Evolutionary conservation across 73 alveolate species (phyloP).

Genomic region (Paramecium bursaria): DNA sequence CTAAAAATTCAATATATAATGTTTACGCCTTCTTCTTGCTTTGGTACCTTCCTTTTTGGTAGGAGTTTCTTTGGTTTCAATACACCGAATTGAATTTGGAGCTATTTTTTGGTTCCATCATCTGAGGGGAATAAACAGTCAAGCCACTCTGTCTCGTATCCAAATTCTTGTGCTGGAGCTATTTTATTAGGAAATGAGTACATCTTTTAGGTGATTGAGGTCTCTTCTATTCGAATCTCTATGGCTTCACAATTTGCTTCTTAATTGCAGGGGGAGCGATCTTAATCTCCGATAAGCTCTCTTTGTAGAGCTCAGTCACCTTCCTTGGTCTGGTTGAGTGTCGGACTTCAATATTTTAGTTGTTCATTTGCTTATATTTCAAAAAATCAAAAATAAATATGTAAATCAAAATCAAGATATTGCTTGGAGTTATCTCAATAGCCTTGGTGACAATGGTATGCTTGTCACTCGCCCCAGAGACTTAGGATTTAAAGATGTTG

Average conservation of each 20-base stretch:
- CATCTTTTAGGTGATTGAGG: constrained; percentile 7
- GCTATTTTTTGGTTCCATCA: constrained; percentile 20
- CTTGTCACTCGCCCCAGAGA: too few relatives aligned
- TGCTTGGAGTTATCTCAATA: too few relatives aligned
- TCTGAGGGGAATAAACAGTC: constrained; percentile 43
- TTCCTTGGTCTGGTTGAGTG: constrained; percentile 42
- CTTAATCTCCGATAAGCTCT: constrained; percentile 20
- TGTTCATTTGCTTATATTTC: too few relatives aligned
- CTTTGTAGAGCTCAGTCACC: constrained; percentile 37
- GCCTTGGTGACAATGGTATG: too few relatives aligned
- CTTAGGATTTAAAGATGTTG: too few relatives aligned
- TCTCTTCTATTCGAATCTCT: constrained; percentile 9
- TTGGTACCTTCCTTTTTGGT: not conserved
- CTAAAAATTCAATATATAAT: not conserved
- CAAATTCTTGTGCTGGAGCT: constrained; percentile 38
- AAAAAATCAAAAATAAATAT: too few relatives aligned
- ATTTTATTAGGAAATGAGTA: not conserved
- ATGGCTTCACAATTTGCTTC: not conserved
- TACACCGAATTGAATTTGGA: constrained; percentile 34
- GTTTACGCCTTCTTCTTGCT: constrained; percentile 57
- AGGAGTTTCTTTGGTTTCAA: constrained; percentile 38
- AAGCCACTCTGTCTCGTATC: constrained; percentile 29
- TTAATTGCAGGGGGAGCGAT: not conserved
- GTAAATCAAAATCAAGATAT: too few relatives aligned
- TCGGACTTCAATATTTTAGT: too few relatives aligned